A percentile compares a stretch with the other conserved stretches of the same genome.
phyloP scores from a whole-genome alignment of 768 basidiomycete genomes.

The Lentinula edodes region DNA sequence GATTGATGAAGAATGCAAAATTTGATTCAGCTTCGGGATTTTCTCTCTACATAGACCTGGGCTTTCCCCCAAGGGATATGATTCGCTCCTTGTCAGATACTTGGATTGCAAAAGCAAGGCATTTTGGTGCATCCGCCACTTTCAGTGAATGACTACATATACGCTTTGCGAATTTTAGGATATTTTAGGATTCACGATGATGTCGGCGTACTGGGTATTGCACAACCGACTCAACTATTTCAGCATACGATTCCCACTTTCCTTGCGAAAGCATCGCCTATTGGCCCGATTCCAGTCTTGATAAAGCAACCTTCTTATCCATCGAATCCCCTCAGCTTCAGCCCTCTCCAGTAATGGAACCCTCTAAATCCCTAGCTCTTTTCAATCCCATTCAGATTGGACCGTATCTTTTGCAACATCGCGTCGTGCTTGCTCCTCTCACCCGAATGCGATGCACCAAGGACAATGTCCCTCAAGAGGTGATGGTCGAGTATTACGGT shows the following conservation, averaged over 20 bases:
- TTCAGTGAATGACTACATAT: too few relatives aligned
- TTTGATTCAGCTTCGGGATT: too few relatives aligned
- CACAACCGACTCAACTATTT: background rate
- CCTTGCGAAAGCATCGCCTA: background rate
- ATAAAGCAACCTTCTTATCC: background rate
- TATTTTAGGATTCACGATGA: too few relatives aligned
- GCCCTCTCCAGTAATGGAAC: background rate
- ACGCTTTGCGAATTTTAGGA: too few relatives aligned
- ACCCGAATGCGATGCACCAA: conserved; percentile 26
- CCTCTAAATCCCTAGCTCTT: conserved; percentile 8
- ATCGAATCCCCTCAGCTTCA: background rate
- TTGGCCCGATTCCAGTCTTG: background rate
- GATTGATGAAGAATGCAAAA: too few relatives aligned
- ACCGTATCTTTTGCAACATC: conserved; percentile 20
- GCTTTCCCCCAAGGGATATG: too few relatives aligned
- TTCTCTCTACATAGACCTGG: too few relatives aligned
- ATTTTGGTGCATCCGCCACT: too few relatives aligned
- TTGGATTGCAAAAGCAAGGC: too few relatives aligned
- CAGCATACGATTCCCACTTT: background rate
- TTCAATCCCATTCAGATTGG: conserved; percentile 25
- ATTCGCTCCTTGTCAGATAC: too few relatives aligned
- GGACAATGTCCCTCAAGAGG: conserved; percentile 16
- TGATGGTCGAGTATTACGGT: conserved; percentile 24
- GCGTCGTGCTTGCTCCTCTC: conserved; percentile 29
- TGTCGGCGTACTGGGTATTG: background rate